Percentiles rank a stretch among this genome's conserved stretches.
Evolutionary conservation across 306 rosid genomes (phyloP).

Genomic region (Castanea crenata): DNA sequence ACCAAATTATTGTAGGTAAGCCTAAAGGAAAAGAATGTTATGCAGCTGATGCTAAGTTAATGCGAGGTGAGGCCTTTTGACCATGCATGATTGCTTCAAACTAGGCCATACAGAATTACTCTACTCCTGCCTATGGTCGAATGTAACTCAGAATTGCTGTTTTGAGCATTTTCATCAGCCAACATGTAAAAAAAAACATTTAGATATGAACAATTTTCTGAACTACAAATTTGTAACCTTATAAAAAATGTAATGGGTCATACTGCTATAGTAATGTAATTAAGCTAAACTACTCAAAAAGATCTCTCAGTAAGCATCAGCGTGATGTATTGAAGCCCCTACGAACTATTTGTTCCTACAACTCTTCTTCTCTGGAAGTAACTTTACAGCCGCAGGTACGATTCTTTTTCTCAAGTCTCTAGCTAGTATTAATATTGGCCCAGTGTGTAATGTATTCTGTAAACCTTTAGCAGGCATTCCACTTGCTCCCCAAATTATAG

Average conservation of each 20-base stretch:
- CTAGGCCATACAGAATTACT: too few species aligned
- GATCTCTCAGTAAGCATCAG: conserved; percentile 10
- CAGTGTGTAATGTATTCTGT: conserved; percentile 10
- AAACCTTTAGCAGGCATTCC: conserved; percentile 22
- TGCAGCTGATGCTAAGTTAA: too few species aligned
- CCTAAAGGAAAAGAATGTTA: too few species aligned
- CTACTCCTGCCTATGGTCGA: too few species aligned
- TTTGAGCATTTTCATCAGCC: not conserved
- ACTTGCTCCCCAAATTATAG: conserved; percentile 20
- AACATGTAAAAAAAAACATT: not conserved
- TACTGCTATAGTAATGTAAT: not conserved
- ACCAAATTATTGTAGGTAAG: too few species aligned
- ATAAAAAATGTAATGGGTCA: not conserved
- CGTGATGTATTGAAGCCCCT: conserved; percentile 16
- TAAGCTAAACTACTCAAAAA: not conserved
- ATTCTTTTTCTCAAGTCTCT: conserved; percentile 11
- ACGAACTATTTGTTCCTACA: not conserved
- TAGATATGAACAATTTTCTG: not conserved
- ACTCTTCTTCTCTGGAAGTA: conserved; percentile 14
- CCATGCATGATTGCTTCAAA: too few species aligned
- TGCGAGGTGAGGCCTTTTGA: too few species aligned
- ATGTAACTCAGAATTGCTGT: not conserved
- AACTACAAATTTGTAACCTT: not conserved
- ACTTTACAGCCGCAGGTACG: conserved; percentile 30
- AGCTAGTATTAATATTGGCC: conserved; percentile 35